phyloP scores from a whole-genome alignment of 106 monocot genomes.

The Acorus calamus region DNA sequence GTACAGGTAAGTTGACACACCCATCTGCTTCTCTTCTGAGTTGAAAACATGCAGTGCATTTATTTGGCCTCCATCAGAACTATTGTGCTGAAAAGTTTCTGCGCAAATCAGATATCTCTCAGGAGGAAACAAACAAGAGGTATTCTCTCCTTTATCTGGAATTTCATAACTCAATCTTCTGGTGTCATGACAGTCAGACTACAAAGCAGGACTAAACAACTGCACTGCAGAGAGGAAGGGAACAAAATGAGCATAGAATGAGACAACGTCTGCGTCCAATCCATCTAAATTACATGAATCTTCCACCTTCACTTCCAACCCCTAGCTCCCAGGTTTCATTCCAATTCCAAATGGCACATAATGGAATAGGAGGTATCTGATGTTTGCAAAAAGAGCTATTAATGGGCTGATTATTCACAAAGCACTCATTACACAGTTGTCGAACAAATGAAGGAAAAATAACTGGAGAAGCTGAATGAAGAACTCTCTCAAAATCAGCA shows the following conservation, averaged over 20 bases:
- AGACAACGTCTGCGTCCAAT: constrained; percentile 3
- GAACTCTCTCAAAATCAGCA: constrained; percentile 26
- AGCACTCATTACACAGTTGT: not conserved
- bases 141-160: not conserved
- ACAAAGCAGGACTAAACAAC: constrained; percentile 9
- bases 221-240: constrained; percentile 26
- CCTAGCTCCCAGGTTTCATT: constrained; percentile 24
- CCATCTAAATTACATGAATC: constrained; percentile 1
- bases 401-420: not conserved
- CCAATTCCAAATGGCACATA: constrained; percentile 23
- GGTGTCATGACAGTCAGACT: not conserved
- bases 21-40: not conserved
- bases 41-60: not conserved
- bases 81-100: no score
- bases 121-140: no score
- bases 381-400: not conserved
- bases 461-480: constrained; percentile 19
- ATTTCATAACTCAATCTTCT: not conserved
- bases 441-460: constrained; percentile 4
- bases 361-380: constrained; percentile 1
- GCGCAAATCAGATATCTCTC: no score
- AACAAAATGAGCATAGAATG: constrained; percentile 20
- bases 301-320: constrained; percentile 19
- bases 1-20: not conserved
- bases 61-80: no score